Conservation (phyloP, 345 rosid genomes). For the Nasturtium officinale region DNA sequence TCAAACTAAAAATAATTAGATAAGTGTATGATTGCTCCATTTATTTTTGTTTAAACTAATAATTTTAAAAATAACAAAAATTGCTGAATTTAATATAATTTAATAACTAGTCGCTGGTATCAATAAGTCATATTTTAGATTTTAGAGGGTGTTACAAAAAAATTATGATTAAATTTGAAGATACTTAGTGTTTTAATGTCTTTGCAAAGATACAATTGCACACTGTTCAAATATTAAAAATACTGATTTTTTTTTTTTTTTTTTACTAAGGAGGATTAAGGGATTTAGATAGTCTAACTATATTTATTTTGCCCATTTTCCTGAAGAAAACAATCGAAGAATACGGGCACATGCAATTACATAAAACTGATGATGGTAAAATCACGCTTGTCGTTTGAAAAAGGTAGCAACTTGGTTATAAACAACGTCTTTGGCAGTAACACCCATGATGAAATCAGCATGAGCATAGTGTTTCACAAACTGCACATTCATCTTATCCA, state of each 20-base stretch:
- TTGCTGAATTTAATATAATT: no score
- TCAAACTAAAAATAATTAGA: not conserved
- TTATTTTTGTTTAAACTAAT: not conserved
- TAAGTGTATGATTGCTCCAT: not conserved
- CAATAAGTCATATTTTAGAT: no score
- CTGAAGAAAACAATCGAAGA: conserved; percentile 8
- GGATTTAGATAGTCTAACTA: no score
- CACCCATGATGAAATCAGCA: conserved; percentile 87
- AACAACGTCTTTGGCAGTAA: conserved; percentile 77
- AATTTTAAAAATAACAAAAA: not conserved
- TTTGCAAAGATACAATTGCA: no score
- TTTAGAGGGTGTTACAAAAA: no score
- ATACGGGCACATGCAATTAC: conserved; percentile 17
- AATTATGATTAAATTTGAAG: no score
- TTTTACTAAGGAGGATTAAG: no score
- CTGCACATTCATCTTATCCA: conserved; percentile 61
- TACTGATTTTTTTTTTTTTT: no score
- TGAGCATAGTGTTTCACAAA: conserved; percentile 72
- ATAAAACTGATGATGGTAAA: not conserved
- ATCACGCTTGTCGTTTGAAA: conserved; percentile 52
- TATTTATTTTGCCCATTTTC: no score
- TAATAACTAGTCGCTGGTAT: no score
- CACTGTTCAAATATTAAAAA: no score
- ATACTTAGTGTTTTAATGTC: no score
- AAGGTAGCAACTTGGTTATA: conserved; percentile 62